Base-by-base conservation (phyloP, 495 filamentous ascomycete species). In the Neurospora discreta region DNA sequence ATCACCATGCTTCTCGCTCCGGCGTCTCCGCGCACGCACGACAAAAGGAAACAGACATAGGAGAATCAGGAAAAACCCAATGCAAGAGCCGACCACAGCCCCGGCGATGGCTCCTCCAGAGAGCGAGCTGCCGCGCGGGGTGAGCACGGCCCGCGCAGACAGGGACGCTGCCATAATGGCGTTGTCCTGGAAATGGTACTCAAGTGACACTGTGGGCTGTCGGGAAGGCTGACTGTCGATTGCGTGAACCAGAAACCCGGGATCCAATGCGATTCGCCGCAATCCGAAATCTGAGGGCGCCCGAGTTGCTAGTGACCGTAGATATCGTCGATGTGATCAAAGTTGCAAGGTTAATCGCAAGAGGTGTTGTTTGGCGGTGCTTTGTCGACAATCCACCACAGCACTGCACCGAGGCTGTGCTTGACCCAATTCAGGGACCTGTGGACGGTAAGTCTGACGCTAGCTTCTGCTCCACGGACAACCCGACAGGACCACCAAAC, bases 21-120 rank as follows among this genome's bases (percentile, higher is more conserved):
- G 69, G 30, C 73, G 68, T n/a, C 77, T 79, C 46, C 76, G 68
- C 40, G 77, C 78, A 18, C 77, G 76, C 70, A 82, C 69, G 68
- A 80, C 68, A 73, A 80, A 79, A 70, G 79, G 81, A 26, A 79
- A 75, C 58, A 79, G 23, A 70, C 79, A 80, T 39, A 80, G 68
- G 33, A 78, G 71, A 39, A 82, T 69, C 67, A 82, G 74, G 69
- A 75, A 72, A 41, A 72, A 75, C 58, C 78, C 81, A 68, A 79
- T 71, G 23, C 80, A 74, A 7, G 76, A 77, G 16, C 81, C 81
- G 58, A 82, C 70, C 73, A 79, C 78, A 74, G 76, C 77, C 72
- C 81, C 81, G 38, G 79, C 81, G 70, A 81, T 80, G 68, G 75
- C 75, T 26, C 79, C 77, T 44, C 74, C 72, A 39, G 77, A 74